Evolutionary conservation across 805 yeast genomes (phyloP).

Genomic region (Zygosaccharomyces gambellarensis): DNA sequence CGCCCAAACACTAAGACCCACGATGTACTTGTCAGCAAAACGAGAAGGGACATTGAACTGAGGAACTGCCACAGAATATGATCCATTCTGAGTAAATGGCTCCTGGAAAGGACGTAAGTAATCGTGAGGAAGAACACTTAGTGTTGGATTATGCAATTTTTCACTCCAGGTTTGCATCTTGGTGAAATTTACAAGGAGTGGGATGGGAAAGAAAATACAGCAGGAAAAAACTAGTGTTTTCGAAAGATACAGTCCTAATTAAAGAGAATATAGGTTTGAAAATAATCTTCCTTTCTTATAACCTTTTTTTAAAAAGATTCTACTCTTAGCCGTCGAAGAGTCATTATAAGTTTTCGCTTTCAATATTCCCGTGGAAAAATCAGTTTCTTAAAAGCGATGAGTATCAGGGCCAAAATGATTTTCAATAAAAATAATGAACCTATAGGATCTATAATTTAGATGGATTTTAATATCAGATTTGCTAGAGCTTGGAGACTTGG

Average conservation of each 20-base stretch:
- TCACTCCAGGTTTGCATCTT: conserved; percentile 47
- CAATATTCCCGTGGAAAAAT: conserved; percentile 12
- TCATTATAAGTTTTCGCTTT: conserved; percentile 8
- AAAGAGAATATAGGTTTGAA: too few species aligned
- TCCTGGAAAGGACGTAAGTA: conserved; percentile 70
- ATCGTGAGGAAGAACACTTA: conserved; percentile 85
- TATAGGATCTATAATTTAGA: background rate
- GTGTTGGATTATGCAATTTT: conserved; percentile 69
- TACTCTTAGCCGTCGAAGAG: conserved; percentile 7
- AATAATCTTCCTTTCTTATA: background rate
- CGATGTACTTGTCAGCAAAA: conserved; percentile 38
- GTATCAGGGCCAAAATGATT: background rate
- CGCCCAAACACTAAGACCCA: conserved; percentile 62
- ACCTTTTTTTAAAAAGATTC: background rate
- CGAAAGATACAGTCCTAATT: too few species aligned
- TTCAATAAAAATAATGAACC: background rate
- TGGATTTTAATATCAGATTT: background rate
- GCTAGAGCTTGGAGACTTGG: background rate
- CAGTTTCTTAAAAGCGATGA: background rate
- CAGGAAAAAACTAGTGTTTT: too few species aligned
- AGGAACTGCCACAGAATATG: conserved; percentile 34
- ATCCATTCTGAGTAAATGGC: conserved; percentile 59
- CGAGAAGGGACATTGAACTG: conserved; percentile 29
- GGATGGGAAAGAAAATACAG: background rate
- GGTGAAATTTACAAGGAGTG: background rate